A percentile compares a stretch with the other conserved stretches of the same genome.
These are phyloP conservation scores for Fraxinus dipetala DNA, from an alignment of 305 asterid genomes.

Conservation along the genomic window DNA sequence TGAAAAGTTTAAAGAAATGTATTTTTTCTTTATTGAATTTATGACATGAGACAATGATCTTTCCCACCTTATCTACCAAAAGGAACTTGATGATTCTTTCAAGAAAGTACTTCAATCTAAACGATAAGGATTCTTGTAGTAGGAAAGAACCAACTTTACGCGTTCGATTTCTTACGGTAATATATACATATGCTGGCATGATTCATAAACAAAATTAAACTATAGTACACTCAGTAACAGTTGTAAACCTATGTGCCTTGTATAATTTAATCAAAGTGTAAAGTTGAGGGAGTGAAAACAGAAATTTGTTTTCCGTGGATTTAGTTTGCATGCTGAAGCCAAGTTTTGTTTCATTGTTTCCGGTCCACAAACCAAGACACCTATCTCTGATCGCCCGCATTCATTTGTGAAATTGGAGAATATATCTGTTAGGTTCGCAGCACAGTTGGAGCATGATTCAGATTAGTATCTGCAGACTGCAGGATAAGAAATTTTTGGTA, in stretches of 20 bases:
- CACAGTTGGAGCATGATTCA: conserved; percentile 20
- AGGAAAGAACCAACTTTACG: background rate
- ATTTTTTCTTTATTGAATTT: background rate
- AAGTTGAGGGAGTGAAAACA: conserved; percentile 68
- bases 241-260: background rate
- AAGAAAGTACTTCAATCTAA: background rate
- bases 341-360: conserved; percentile 58
- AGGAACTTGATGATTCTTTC: background rate
- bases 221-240: background rate
- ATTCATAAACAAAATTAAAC: background rate
- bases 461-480: background rate
- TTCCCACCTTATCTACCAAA: background rate
- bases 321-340: conserved; percentile 50
- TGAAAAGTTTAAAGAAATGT: background rate
- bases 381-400: conserved; percentile 47
- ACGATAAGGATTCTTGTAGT: background rate
- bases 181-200: background rate
- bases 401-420: conserved; percentile 40
- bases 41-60: background rate
- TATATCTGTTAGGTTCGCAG: conserved; percentile 38
- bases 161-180: background rate
- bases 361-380: conserved; percentile 80
- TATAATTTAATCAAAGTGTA: conserved; percentile 36
- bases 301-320: conserved; percentile 33
- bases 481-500: background rate